These are phyloP conservation scores for Lyophyllum atratum DNA, from an alignment of 768 basidiomycete genomes.

Conservation along the genomic window DNA sequence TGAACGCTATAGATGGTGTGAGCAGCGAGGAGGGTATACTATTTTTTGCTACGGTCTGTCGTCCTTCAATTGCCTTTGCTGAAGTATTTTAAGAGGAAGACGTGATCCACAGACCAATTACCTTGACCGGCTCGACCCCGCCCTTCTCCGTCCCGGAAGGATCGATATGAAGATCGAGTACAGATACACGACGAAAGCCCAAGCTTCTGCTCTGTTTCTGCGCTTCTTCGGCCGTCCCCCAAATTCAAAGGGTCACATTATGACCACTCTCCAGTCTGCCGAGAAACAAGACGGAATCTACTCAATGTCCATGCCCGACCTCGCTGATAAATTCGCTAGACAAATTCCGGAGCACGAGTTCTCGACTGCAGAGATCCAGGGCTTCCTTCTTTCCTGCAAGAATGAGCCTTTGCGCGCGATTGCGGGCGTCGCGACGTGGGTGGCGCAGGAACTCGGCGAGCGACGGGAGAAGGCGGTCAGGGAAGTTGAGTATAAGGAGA, in stretches of 20 bases:
- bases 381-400: slow-evolving; percentile 52
- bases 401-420: slow-evolving; percentile 38
- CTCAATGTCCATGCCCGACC: slow-evolving; percentile 21
- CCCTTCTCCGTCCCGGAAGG: slow-evolving; percentile 56
- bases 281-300: slow-evolving; percentile 21
- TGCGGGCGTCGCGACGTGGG: slow-evolving; percentile 40
- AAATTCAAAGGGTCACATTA: too few relatives aligned
- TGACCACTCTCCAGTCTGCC: too few relatives aligned
- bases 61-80: neutral
- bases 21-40: slow-evolving; percentile 63
- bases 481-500: slow-evolving; percentile 32
- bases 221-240: slow-evolving; percentile 43
- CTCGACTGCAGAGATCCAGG: slow-evolving; percentile 63
- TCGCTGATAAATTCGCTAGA: slow-evolving; percentile 43
- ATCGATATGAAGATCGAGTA: slow-evolving; percentile 58
- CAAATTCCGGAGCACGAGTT: slow-evolving; percentile 49
- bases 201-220: slow-evolving; percentile 49
- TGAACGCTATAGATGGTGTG: slow-evolving; percentile 63
- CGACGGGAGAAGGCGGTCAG: slow-evolving; percentile 31
- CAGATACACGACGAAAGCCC: slow-evolving; percentile 45
- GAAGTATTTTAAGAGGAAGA: too few relatives aligned
- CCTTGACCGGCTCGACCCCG: slow-evolving; percentile 54
- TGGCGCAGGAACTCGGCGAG: slow-evolving; percentile 36
- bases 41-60: slow-evolving; percentile 57
- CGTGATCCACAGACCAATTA: slow-evolving; percentile 54